Evolutionary conservation across 345 rosid species (phyloP).

Genomic region (Angophora floribunda): DNA sequence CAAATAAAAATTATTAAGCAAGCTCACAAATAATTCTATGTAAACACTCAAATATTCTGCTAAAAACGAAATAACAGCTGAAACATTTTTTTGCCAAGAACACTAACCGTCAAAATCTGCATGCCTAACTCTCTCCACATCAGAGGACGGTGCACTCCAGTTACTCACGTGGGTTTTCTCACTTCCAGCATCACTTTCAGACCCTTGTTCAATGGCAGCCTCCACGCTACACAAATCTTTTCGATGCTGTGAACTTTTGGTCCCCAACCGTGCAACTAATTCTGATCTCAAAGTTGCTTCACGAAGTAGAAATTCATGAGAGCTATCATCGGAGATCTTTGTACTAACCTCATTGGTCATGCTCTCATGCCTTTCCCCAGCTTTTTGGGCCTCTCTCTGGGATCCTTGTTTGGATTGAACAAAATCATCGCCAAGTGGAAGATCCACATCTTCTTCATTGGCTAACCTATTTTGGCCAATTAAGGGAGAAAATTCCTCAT

Average conservation of each 20-base stretch:
- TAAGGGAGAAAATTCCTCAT: conserved; percentile 40
- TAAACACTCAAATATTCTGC: neutral
- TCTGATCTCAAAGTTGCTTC: conserved; percentile 86
- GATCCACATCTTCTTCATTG: conserved; percentile 55
- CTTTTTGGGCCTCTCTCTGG: conserved; percentile 16
- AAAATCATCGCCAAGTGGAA: conserved; percentile 37
- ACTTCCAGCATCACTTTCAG: conserved; percentile 49
- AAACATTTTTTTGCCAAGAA: neutral
- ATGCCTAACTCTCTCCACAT: conserved; percentile 26
- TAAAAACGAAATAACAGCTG: neutral
- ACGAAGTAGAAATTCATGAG: conserved; percentile 48
- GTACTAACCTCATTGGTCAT: neutral
- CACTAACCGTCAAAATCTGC: conserved; percentile 40
- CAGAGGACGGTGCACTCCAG: conserved; percentile 32
- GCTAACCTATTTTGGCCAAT: conserved; percentile 38
- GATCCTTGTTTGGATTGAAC: conserved; percentile 19
- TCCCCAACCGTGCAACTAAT: conserved; percentile 58
- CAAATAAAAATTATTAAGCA: neutral
- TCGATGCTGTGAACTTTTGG: conserved; percentile 32
- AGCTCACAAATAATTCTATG: neutral
- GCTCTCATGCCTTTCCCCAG: conserved; percentile 15
- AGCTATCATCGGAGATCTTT: conserved; percentile 9
- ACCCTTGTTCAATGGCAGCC: conserved; percentile 36
- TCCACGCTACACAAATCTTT: conserved; percentile 22
- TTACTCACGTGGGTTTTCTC: conserved; percentile 49